A percentile compares a stretch with the other conserved stretches of the same genome.
phyloP scores from a whole-genome alignment of 495 filamentous ascomycete genomes.

The Sordaria brevicollis region DNA sequence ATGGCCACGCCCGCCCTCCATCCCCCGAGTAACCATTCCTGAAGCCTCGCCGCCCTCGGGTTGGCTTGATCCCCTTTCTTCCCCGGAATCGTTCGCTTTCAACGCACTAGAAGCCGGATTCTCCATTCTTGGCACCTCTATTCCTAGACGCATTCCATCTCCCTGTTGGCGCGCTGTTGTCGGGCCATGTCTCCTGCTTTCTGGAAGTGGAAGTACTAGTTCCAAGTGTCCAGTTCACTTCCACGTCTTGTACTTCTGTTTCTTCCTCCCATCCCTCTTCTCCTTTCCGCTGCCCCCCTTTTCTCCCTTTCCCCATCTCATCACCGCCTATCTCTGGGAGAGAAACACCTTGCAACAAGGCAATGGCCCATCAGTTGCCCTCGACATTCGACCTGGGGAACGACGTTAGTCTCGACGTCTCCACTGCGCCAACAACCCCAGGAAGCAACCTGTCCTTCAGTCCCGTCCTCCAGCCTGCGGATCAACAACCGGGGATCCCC shows the following conservation, averaged over 20 bases:
- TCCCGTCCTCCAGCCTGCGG: conserved; percentile 25
- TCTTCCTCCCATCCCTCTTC: neutral
- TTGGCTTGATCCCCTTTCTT: neutral
- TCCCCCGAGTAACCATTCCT: neutral
- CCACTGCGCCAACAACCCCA: conserved; percentile 45
- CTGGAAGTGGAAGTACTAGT: neutral
- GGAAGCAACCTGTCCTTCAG: conserved; percentile 36
- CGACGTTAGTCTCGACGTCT: conserved; percentile 15
- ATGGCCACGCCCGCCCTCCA: no score
- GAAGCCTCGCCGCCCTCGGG: neutral
- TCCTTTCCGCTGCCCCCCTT: neutral
- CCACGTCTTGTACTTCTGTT: neutral
- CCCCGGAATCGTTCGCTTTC: neutral
- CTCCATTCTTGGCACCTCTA: neutral
- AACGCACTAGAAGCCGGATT: neutral
- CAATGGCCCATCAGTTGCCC: neutral
- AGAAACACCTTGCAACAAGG: neutral
- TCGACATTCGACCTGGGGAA: conserved; percentile 12
- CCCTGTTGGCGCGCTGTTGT: neutral
- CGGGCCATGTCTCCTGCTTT: neutral
- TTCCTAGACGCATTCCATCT: neutral
- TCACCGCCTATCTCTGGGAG: neutral
- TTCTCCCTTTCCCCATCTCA: neutral
- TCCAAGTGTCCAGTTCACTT: neutral
- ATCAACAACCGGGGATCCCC: conserved; percentile 12